phyloP scores from a whole-genome alignment of 169 alveolate species.

The Plasmodium ovale region DNA sequence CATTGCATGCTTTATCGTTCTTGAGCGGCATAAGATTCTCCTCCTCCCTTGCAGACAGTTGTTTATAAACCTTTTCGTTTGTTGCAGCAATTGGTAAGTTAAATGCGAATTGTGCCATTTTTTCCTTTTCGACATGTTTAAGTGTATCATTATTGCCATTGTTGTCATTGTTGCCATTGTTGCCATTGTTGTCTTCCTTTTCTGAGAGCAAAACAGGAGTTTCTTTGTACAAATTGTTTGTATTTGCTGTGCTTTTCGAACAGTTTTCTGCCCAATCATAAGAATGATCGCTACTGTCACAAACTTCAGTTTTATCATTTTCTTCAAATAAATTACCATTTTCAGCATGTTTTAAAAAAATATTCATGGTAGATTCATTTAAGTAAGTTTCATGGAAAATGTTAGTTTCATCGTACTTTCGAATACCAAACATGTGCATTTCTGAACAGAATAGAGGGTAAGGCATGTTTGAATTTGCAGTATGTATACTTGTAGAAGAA shows the following conservation, averaged over 20 bases:
- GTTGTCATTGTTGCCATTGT: no score
- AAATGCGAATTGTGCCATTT: no score
- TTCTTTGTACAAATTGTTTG: not conserved
- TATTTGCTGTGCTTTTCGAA: slow-evolving; percentile 14
- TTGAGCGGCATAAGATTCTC: no score
- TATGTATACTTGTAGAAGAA: no score
- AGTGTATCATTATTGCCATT: no score
- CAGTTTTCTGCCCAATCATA: slow-evolving; percentile 4
- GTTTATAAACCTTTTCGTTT: no score
- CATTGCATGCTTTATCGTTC: no score
- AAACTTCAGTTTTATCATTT: slow-evolving; percentile 9
- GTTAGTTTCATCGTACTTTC: slow-evolving; percentile 9
- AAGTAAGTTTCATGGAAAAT: slow-evolving; percentile 20
- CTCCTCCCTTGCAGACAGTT: no score
- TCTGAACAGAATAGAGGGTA: slow-evolving; percentile 31
- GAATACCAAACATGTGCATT: slow-evolving; percentile 32
- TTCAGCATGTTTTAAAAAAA: not conserved
- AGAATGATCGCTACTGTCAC: slow-evolving; percentile 5
- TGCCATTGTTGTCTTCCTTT: no score
- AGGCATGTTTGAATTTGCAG: not conserved
- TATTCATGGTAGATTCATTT: slow-evolving; percentile 7
- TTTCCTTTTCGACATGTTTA: no score
- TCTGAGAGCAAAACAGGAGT: no score
- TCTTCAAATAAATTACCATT: slow-evolving; percentile 10
- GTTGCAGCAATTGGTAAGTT: no score